Conservation (phyloP, 2,329 filamentous ascomycete genomes). For the Orbilia brochopaga region DNA sequence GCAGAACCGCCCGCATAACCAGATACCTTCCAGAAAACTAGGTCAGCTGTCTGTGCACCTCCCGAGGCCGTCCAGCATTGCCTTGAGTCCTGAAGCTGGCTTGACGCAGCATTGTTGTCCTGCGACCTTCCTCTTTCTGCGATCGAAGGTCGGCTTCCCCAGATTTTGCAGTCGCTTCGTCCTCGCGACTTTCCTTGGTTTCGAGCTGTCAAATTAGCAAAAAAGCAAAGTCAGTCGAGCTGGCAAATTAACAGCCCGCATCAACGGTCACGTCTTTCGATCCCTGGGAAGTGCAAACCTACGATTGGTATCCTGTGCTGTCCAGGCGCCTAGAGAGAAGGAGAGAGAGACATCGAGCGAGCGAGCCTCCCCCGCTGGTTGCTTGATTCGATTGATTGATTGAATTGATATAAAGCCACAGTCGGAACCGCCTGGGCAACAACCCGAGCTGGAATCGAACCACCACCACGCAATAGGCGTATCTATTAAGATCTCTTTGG, state of each 20-base stretch:
- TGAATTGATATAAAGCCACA: constrained; percentile 13
- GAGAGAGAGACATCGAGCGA: no score
- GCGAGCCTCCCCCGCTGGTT: constrained; percentile 5
- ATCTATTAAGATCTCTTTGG: not conserved
- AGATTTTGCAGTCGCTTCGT: constrained; percentile 30
- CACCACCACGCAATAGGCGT: not conserved
- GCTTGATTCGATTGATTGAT: no score
- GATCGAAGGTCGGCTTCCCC: constrained; percentile 35
- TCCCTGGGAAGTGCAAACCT: constrained; percentile 31
- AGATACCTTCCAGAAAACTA: constrained; percentile 40
- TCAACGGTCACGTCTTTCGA: constrained; percentile 13
- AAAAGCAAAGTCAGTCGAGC: constrained; percentile 14
- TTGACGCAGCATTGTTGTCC: constrained; percentile 33
- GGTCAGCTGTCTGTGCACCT: constrained; percentile 10
- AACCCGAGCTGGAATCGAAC: constrained; percentile 7
- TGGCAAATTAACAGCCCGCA: constrained; percentile 23
- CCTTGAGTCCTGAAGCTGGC: constrained; percentile 26
- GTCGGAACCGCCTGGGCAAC: constrained; percentile 11
- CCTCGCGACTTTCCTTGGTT: constrained; percentile 32
- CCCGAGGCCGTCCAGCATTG: constrained; percentile 30
- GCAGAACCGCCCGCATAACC: constrained; percentile 12
- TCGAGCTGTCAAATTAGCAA: constrained; percentile 21
- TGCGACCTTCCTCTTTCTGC: constrained; percentile 47
- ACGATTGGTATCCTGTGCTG: constrained; percentile 30
- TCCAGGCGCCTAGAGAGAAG: constrained; percentile 35